phyloP scores from a whole-genome alignment of 1,284 basidiomycete species.

The Thecaphora thlaspeos region DNA sequence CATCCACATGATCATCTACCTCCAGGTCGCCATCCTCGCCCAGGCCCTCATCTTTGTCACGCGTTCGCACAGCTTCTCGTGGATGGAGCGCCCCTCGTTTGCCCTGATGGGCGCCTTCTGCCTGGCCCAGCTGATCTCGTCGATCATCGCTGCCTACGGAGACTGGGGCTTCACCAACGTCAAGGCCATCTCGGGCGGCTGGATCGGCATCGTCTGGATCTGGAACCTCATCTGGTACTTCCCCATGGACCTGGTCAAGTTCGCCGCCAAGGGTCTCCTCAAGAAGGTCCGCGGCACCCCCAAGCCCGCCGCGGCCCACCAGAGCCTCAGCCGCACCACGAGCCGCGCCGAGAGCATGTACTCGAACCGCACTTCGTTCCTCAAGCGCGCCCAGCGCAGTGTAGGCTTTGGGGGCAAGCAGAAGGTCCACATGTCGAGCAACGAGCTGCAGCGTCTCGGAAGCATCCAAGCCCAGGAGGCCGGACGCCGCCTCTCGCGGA shows the following conservation, averaged over 20 bases:
- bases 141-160: slow-evolving; percentile 89
- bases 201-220: slow-evolving; percentile 89
- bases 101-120: slow-evolving; percentile 88
- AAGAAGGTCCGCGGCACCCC: slow-evolving; percentile 60
- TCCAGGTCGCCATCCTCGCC: slow-evolving; percentile 95
- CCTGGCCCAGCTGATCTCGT: slow-evolving; percentile 86
- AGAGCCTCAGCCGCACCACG: slow-evolving; percentile 81
- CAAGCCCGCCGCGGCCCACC: slow-evolving; percentile 60
- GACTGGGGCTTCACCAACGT: slow-evolving; percentile 60
- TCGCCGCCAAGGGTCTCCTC: slow-evolving; percentile 71
- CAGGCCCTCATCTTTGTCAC: slow-evolving; percentile 97
- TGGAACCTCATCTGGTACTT: slow-evolving; percentile 86
- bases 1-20: slow-evolving; percentile 71
- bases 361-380: slow-evolving; percentile 86
- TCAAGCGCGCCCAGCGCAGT: slow-evolving; percentile 77
- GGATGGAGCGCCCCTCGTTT: slow-evolving; percentile 91
- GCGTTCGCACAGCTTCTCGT: slow-evolving; percentile 93
- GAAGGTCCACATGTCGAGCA: slow-evolving; percentile 69
- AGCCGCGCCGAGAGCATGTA: slow-evolving; percentile 90
- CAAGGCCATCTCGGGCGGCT: slow-evolving; percentile 62
- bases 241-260: slow-evolving; percentile 93
- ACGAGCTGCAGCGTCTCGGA: slow-evolving; percentile 79
- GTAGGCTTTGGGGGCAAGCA: slow-evolving; percentile 73
- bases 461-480: slow-evolving; percentile 77
- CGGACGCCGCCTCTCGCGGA: slow-evolving; percentile 71